Percentiles rank a stretch among this genome's conserved stretches.
phyloP scores from a whole-genome alignment of 148 eudicot genomes.

The Hydrangea macrophylla region DNA sequence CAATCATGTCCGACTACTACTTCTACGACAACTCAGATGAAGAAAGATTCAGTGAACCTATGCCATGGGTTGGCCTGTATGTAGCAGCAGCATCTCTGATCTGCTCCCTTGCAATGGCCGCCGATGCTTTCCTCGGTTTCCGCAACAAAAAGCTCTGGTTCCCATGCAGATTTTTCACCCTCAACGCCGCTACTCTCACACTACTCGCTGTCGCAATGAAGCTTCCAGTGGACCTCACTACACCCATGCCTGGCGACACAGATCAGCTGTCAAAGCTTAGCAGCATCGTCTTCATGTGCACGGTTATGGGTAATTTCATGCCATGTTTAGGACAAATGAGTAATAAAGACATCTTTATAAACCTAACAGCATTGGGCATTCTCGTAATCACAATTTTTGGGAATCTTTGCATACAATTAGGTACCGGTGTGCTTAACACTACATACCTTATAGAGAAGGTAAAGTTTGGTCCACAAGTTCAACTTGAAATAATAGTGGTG shows the following conservation, averaged over 20 bases:
- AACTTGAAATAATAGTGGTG: not conserved
- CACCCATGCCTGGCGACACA: not conserved
- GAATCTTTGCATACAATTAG: constrained; percentile 18
- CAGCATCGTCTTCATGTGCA: constrained; percentile 17
- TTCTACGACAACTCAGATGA: not conserved
- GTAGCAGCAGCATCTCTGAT: not conserved
- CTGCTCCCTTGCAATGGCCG: not conserved
- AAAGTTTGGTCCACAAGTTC: not conserved
- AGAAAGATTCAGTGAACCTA: not conserved
- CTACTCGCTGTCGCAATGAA: not conserved
- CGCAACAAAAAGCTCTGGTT: not conserved
- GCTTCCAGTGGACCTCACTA: not conserved
- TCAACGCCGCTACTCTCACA: not conserved
- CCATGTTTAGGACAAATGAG: not conserved
- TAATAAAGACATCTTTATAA: constrained; percentile 9
- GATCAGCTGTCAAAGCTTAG: constrained; percentile 23
- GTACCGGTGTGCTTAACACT: constrained; percentile 10
- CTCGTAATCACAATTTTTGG: constrained; percentile 15
- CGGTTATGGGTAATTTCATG: constrained; percentile 9
- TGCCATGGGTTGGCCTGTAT: not conserved
- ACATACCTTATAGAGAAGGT: too few species aligned
- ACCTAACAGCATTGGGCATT: constrained; percentile 24
- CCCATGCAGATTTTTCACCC: not conserved
- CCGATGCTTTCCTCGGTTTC: not conserved
- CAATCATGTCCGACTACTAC: too few species aligned